Evolutionary conservation across 2,329 filamentous ascomycete genomes (phyloP).

Genomic region (Dothidotthia symphoricarpi): DNA sequence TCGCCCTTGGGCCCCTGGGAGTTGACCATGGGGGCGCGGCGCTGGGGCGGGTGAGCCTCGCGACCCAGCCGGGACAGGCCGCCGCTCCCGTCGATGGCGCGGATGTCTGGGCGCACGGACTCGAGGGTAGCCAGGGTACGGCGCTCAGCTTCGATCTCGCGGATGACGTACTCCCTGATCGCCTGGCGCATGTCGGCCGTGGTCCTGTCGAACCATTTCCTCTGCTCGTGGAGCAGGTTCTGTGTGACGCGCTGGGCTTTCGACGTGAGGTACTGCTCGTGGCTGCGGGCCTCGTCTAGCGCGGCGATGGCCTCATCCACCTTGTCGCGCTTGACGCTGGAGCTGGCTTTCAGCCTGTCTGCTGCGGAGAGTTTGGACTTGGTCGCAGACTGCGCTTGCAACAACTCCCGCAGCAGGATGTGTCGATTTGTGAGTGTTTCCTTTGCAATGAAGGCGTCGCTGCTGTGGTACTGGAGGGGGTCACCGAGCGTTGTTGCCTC

Average conservation of each 20-base stretch:
- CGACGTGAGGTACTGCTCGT: conserved; percentile 76
- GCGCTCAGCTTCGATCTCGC: conserved; percentile 93
- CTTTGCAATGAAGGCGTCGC: conserved; percentile 96
- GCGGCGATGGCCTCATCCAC: conserved; percentile 95
- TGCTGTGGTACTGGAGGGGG: conserved; percentile 89
- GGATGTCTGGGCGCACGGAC: conserved; percentile 86
- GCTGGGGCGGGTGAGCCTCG: conserved; percentile 74
- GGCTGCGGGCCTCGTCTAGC: conserved; percentile 79
- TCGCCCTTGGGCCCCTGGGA: conserved; percentile 98
- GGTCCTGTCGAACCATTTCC: conserved; percentile 87
- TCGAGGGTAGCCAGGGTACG: conserved; percentile 91
- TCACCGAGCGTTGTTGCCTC: conserved; percentile 95
- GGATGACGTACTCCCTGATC: conserved; percentile 87
- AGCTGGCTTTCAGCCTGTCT: conserved; percentile 82
- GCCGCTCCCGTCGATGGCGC: conserved; percentile 86
- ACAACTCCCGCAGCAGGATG: conserved; percentile 87
- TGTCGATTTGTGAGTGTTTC: conserved; percentile 97
- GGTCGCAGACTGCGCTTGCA: conserved; percentile 84
- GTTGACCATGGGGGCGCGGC: conserved; percentile 74
- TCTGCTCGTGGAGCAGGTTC: conserved; percentile 83
- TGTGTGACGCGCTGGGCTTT: conserved; percentile 88
- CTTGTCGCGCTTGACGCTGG: conserved; percentile 87
- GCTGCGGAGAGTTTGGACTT: conserved; percentile 80
- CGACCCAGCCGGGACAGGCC: conserved; percentile 86
- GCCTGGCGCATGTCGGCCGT: conserved; percentile 77